Conservation (phyloP, 179 eudicot genomes). For the Beta lomatogona region DNA sequence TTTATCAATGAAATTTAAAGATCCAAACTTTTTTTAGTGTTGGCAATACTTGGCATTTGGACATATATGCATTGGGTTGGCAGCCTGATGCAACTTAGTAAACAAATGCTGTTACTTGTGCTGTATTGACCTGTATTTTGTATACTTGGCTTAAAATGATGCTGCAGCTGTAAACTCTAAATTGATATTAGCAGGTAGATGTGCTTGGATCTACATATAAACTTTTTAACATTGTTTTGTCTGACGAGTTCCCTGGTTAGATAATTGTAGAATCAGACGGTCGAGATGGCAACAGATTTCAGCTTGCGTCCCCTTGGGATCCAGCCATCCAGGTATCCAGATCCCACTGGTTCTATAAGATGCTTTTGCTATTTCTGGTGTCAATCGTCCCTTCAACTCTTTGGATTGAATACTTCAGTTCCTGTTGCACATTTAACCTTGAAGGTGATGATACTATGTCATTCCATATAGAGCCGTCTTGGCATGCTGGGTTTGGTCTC, state of each 20-base stretch:
- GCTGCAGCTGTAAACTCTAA: conserved; percentile 20
- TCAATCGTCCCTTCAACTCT: conserved; percentile 59
- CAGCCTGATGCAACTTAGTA: conserved; percentile 6
- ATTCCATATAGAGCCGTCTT: conserved; percentile 79
- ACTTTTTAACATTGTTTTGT: conserved; percentile 20
- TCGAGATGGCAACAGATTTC: conserved; percentile 23
- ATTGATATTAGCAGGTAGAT: conserved; percentile 20
- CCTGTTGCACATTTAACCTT: conserved; percentile 83
- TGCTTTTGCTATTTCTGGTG: conserved; percentile 12
- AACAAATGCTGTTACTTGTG: conserved; percentile 12
- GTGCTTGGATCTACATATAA: conserved; percentile 25
- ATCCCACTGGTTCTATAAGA: conserved; percentile 12
- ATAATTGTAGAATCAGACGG: conserved; percentile 17
- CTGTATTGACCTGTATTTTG: conserved; percentile 19
- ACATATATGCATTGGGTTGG: background rate
- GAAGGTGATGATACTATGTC: conserved; percentile 97
- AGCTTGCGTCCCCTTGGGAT: conserved; percentile 9
- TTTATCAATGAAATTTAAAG: background rate
- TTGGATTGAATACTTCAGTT: conserved; percentile 86
- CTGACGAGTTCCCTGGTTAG: conserved; percentile 1
- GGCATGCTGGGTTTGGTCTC: conserved; percentile 60
- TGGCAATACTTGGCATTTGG: background rate
- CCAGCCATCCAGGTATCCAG: conserved; percentile 2
- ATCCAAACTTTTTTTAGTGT: background rate
- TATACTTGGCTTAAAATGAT: conserved; percentile 1